phyloP scores from a whole-genome alignment of 2,329 filamentous ascomycete species.

The Fusarium concolor region DNA sequence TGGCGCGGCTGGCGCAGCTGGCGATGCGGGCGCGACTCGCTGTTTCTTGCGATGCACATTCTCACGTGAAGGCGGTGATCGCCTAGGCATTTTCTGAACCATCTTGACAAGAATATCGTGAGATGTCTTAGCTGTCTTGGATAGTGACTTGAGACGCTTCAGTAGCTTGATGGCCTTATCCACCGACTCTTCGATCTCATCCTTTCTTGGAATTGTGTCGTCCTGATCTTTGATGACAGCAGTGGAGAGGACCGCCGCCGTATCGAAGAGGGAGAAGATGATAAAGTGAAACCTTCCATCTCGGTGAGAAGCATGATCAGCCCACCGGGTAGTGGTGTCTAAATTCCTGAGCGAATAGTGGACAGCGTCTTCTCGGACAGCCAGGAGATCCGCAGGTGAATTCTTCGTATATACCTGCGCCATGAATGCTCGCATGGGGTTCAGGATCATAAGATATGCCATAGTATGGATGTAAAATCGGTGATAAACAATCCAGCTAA shows the following conservation, averaged over 20 bases:
- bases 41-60: constrained; percentile 29
- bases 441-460: constrained; percentile 58
- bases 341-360: constrained; percentile 58
- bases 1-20: not conserved
- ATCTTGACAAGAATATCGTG: constrained; percentile 51
- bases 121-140: constrained; percentile 51
- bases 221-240: constrained; percentile 61
- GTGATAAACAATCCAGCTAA: constrained; percentile 58
- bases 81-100: constrained; percentile 47
- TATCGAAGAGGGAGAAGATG: constrained; percentile 64
- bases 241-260: constrained; percentile 61
- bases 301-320: constrained; percentile 57
- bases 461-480: constrained; percentile 59
- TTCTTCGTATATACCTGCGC: constrained; percentile 50
- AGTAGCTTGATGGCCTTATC: constrained; percentile 50
- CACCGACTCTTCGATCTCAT: constrained; percentile 55
- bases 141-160: constrained; percentile 47
- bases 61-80: constrained; percentile 27
- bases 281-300: constrained; percentile 64
- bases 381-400: constrained; percentile 48
- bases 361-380: constrained; percentile 55
- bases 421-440: constrained; percentile 61
- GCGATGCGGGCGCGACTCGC: not conserved
- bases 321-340: constrained; percentile 54
- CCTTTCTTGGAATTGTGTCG: constrained; percentile 52